phyloP scores from a whole-genome alignment of 768 basidiomycete species.

The Hortiboletus campestris region DNA sequence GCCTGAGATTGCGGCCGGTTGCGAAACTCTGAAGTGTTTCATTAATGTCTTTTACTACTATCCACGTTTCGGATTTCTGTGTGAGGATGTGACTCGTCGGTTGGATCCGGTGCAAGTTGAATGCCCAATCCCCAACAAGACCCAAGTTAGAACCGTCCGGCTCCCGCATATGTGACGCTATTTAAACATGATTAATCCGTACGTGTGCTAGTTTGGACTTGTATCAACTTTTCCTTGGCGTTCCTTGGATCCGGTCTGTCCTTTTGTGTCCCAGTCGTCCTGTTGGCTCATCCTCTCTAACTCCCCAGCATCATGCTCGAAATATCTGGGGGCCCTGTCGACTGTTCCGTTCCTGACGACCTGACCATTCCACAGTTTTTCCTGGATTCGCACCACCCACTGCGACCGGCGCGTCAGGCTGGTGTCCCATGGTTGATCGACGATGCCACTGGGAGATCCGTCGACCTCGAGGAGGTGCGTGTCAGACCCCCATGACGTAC shows the following conservation, averaged over 20 bases:
- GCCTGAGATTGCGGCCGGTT: conserved; percentile 1
- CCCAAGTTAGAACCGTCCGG: background rate
- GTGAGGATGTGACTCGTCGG: background rate
- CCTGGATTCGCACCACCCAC: conserved; percentile 42
- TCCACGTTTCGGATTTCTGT: background rate
- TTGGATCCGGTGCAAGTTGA: background rate
- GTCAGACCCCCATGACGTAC: background rate
- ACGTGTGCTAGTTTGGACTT: background rate
- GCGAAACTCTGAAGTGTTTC: conserved; percentile 23
- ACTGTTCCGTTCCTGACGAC: conserved; percentile 55
- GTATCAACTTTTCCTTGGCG: background rate
- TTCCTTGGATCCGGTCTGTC: background rate
- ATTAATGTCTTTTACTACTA: background rate
- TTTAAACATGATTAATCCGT: background rate
- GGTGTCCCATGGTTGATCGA: conserved; percentile 59
- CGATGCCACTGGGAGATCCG: conserved; percentile 45
- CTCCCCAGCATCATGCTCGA: conserved; percentile 13
- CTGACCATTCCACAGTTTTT: conserved; percentile 68
- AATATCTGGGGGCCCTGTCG: conserved; percentile 25
- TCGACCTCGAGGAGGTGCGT: conserved; percentile 49
- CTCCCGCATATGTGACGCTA: background rate
- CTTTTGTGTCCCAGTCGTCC: background rate
- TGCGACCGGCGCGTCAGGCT: conserved; percentile 45
- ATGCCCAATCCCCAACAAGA: background rate
- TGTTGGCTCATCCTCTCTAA: background rate